Evolutionary conservation across 2,329 filamentous ascomycete genomes (phyloP), one percentile per base, ranked within the genome.

Genomic region (Fusarium neocosmosporiellum): DNA sequence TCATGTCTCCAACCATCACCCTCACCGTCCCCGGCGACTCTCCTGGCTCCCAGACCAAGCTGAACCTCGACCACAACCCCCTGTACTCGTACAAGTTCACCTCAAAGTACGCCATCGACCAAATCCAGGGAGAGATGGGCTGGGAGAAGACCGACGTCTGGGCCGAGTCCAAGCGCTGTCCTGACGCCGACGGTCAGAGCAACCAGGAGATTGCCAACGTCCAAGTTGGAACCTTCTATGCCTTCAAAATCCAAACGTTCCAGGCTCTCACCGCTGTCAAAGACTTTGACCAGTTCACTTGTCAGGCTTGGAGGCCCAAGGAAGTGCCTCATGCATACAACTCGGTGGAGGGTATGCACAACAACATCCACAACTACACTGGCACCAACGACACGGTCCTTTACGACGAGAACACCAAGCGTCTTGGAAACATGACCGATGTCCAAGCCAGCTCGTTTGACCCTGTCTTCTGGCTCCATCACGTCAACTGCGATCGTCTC

Each of bases 351-450:
- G 39, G 39, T 5, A 41, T 41, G 39, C 39, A 41, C 20, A 41
- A 41, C 39, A 41, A 68, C 41, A 63, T 68, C 7, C 65, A 68
- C n/a, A 41, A 50, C 34, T 68, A 62, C 50, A 68, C 66, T 24
- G 46, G 31, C 20, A 37, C 50, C 50, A 33, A 68, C 66, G 66
- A 68, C 29, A 53, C 39, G 4, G 48, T 59, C 11, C 58, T 68
- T 7, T 53, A 63, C 41, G 66, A 41, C 62, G 33, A 62, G 50
- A 22, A 58, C 61, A 53, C 62, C 66, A 53, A 68, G 66, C 41
- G 65, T 65, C 62, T 68, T 61, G 66, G 66, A 58, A 16, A 65
- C 66, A 29, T 63, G 72, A 16, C 81, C 62, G 39, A 41, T 9
- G 39, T 41, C 8, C 39, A 41, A 18, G 39, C 39, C 39, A 41